phyloP scores from a whole-genome alignment of 768 basidiomycete genomes.

The Leccinum subgranulosum region DNA sequence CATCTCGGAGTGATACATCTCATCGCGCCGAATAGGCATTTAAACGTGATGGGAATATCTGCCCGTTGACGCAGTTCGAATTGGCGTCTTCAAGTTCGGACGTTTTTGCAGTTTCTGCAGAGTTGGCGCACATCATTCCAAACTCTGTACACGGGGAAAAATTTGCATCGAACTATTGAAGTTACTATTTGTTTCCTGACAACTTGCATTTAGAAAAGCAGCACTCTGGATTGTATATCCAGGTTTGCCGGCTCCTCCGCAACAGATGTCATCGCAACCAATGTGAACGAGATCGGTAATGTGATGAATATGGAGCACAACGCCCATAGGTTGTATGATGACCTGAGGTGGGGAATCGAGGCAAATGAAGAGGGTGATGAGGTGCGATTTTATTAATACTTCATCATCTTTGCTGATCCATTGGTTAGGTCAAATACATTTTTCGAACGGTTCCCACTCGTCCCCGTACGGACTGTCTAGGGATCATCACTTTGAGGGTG shows the following conservation, averaged over 20 bases:
- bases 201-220: not conserved
- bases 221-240: not conserved
- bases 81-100: too few species aligned
- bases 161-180: not conserved
- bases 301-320: not conserved
- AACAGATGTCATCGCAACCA: not conserved
- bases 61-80: slow-evolving; percentile 1
- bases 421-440: not conserved
- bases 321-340: not conserved
- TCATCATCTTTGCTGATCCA: not conserved
- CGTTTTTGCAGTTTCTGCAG: too few species aligned
- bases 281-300: not conserved
- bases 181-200: not conserved
- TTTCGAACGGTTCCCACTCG: not conserved
- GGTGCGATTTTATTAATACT: not conserved
- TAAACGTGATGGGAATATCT: not conserved
- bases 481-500: not conserved
- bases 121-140: not conserved
- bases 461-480: not conserved
- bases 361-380: not conserved
- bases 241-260: not conserved
- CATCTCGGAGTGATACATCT: not conserved
- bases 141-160: not conserved
- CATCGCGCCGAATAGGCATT: not conserved
- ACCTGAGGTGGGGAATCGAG: not conserved